These are phyloP conservation scores for Arachis monticola DNA, from an alignment of 331 rosid genomes.

Conservation along the genomic window DNA sequence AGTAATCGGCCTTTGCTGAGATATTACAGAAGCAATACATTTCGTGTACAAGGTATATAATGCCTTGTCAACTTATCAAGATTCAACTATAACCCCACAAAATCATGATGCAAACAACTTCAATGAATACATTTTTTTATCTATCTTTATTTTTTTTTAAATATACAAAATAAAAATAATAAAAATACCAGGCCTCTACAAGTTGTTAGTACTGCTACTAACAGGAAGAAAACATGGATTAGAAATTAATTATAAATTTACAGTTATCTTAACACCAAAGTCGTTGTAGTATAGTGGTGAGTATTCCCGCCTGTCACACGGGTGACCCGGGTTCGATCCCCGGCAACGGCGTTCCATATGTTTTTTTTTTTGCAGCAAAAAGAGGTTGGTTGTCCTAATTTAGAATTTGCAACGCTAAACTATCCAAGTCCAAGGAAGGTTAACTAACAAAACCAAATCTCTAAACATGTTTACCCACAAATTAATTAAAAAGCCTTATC, in stretches of 20 bases:
- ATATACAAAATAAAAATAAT: too few relatives aligned
- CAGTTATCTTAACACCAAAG: neutral
- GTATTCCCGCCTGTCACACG: constrained; percentile 99
- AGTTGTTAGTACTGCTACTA: too few relatives aligned
- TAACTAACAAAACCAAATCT: constrained; percentile 17
- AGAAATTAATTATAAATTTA: too few relatives aligned
- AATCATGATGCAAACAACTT: too few relatives aligned
- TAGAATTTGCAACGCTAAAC: neutral
- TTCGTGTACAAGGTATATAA: too few relatives aligned
- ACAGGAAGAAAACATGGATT: too few relatives aligned
- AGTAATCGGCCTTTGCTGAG: neutral
- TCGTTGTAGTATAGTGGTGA: constrained; percentile 99
- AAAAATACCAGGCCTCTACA: too few relatives aligned
- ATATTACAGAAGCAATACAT: neutral
- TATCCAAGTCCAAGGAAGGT: constrained; percentile 39
- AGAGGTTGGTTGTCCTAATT: constrained; percentile 33
- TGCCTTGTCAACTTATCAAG: too few relatives aligned
- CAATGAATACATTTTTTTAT: too few relatives aligned
- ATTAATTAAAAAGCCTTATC: neutral
- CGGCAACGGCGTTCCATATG: constrained; percentile 70
- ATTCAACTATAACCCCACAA: too few relatives aligned
- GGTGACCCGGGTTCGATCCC: constrained; percentile 99
- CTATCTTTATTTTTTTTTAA: too few relatives aligned
- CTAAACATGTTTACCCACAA: neutral
- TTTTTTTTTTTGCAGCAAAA: neutral